phyloP scores from a whole-genome alignment of 148 eudicot genomes.

The Rhododendron kiyosumense region DNA sequence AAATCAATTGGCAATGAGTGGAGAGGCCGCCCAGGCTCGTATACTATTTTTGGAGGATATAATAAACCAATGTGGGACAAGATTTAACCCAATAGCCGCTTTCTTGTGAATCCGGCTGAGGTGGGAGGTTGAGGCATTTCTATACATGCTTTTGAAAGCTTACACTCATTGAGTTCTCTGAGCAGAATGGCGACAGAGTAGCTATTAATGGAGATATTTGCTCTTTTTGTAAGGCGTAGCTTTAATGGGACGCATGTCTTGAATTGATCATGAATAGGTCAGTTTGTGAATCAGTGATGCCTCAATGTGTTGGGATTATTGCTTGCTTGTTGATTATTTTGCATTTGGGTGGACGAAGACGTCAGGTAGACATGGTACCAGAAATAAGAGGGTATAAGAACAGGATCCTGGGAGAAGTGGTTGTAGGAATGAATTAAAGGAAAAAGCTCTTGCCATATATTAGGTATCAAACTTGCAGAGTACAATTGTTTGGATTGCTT shows the following conservation, averaged over 20 bases:
- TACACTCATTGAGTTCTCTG: neutral
- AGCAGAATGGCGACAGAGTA: neutral
- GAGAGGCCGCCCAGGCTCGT: too few relatives aligned
- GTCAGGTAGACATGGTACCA: neutral
- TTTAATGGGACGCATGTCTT: neutral
- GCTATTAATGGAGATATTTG: neutral
- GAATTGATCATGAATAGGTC: neutral
- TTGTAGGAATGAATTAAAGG: neutral
- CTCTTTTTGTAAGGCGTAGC: neutral
- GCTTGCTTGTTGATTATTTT: slow-evolving; percentile 1
- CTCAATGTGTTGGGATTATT: neutral
- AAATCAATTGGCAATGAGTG: too few relatives aligned
- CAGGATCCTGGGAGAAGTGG: neutral
- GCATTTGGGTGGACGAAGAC: neutral
- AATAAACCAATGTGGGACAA: neutral
- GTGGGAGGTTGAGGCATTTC: neutral
- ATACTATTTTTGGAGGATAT: neutral
- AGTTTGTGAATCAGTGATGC: neutral
- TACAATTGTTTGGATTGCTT: neutral
- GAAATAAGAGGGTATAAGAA: neutral
- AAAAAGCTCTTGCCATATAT: neutral
- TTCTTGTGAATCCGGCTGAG: neutral
- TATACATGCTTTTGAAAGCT: neutral
- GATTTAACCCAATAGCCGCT: neutral
- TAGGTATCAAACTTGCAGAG: neutral